These are phyloP conservation scores for Chaetomium tenue DNA, from an alignment of 495 filamentous ascomycete species.

Conservation along the genomic window DNA sequence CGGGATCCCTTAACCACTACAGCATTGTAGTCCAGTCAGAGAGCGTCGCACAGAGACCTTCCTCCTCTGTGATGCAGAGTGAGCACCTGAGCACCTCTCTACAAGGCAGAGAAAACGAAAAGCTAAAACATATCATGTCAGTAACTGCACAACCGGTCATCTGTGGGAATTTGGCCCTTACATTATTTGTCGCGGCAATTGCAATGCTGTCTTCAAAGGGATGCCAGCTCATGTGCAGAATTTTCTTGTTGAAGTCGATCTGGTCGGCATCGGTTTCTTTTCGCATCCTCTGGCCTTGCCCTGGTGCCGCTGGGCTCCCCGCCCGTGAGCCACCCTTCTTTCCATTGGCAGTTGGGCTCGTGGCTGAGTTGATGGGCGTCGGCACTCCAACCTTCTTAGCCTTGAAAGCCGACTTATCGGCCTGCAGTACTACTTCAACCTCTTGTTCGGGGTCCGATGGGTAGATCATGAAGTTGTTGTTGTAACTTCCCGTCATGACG, in stretches of 20 bases:
- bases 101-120: slow-evolving; percentile 98
- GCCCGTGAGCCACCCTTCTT: slow-evolving; percentile 84
- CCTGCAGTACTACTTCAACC: slow-evolving; percentile 94
- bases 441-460: slow-evolving; percentile 93
- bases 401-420: slow-evolving; percentile 98
- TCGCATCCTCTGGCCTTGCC: slow-evolving; percentile 88
- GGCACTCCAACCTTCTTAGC: slow-evolving; percentile 99
- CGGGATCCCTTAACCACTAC: not conserved
- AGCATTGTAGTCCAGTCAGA: not conserved
- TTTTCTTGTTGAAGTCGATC: slow-evolving; percentile 99
- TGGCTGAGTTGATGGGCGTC: slow-evolving; percentile 85
- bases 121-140: slow-evolving; percentile 57
- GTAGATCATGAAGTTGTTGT: slow-evolving; percentile 99
- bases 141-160: slow-evolving; percentile 5
- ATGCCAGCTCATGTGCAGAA: slow-evolving; percentile 99
- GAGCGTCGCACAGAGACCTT: not conserved
- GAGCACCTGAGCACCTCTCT: slow-evolving; percentile 31
- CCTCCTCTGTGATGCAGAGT: slow-evolving; percentile 9
- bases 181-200: slow-evolving; percentile 98
- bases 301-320: slow-evolving; percentile 80
- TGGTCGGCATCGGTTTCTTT: slow-evolving; percentile 99
- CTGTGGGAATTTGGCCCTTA: slow-evolving; percentile 50
- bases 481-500: slow-evolving; percentile 99
- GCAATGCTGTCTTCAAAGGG: slow-evolving; percentile 99
- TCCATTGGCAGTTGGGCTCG: slow-evolving; percentile 67